Base-by-base conservation (phyloP, 768 basidiomycete species). In the Omphalotus guepiniiformis region DNA sequence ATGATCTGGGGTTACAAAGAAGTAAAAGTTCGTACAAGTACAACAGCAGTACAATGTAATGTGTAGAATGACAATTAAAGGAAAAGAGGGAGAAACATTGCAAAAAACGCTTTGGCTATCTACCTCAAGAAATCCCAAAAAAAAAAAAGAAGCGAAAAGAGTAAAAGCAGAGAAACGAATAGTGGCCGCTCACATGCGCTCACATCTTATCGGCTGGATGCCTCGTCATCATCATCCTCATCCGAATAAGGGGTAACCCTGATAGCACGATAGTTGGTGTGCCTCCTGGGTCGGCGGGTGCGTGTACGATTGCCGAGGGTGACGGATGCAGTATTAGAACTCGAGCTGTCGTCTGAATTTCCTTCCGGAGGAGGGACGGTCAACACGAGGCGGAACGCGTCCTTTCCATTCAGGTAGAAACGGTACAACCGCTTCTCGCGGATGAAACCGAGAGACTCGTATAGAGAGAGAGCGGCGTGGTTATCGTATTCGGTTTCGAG, bases 401-500 rank as follows among this genome's bases (percentile, higher is more conserved):
- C 93, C 66, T 97, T 97, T 38, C 91, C 92, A 61, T 96, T 99
- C 55, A 98, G 79, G 59, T 99, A 98, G 68, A 98, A 99, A 1
- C 96, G 80, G 62, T 86, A 84, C 15, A 99, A 74, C 3, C 94
- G 83, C 63, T 98, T 98, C 71, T 97, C 94, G 34, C 91, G 82
- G 21, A 97, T 88, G 67, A 99, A 99, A 0, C 96, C 96, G 36
- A 98, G 76, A 6, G 86, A 84, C 51, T 88, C 87, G 67, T 98
- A 98, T 11, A 99, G 72, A 2, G 87, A 82, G 13, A 98, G 76
- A 0, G 94, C 93, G 6, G 92, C 81, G 37, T 72, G 67, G 65
- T 98, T 98, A 68, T 98, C 95, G 61, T 76, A 88, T 66, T 99
- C 96, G 3, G 96, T 98, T 69, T 98, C 96, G 49, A 98, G 83